These are phyloP conservation scores for Rhizophagus clarus DNA, from an alignment of 192 early-diverging fungal species.

Conservation along the genomic window DNA sequence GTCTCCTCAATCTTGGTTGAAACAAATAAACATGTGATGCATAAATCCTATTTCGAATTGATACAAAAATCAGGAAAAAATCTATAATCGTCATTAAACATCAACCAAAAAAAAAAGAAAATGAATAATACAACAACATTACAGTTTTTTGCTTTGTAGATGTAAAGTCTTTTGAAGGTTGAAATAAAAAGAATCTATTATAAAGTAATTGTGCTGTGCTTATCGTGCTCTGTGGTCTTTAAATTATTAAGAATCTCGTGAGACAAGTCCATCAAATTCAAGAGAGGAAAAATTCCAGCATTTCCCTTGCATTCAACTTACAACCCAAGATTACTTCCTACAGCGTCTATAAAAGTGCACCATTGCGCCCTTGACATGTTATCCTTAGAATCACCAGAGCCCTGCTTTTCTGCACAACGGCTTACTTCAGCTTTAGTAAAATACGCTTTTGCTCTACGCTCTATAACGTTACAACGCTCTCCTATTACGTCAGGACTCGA, in stretches of 20 bases:
- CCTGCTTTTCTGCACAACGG: neutral
- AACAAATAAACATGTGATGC: constrained; percentile 74
- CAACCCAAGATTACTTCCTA: constrained; percentile 61
- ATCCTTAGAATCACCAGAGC: constrained; percentile 10
- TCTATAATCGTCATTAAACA: neutral
- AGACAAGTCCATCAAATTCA: neutral
- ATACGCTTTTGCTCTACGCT: neutral
- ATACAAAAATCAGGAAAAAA: neutral
- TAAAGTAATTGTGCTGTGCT: constrained; percentile 58
- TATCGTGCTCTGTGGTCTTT: constrained; percentile 62
- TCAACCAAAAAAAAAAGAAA: neutral
- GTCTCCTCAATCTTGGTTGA: constrained; percentile 89
- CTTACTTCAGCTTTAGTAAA: constrained; percentile 7
- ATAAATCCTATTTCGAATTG: constrained; percentile 49
- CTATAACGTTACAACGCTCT: constrained; percentile 3
- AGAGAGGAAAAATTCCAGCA: neutral
- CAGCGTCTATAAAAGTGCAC: constrained; percentile 54
- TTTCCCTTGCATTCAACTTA: constrained; percentile 36
- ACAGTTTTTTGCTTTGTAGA: constrained; percentile 5
- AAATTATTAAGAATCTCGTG: neutral
- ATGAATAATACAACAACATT: neutral
- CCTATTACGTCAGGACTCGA: constrained; percentile 9
- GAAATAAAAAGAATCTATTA: constrained; percentile 58
- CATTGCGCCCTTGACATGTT: constrained; percentile 37
- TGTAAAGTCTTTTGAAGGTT: constrained; percentile 46